phyloP scores from a whole-genome alignment of 352 stramenopile species.

The Paralagenidium karlingii region DNA sequence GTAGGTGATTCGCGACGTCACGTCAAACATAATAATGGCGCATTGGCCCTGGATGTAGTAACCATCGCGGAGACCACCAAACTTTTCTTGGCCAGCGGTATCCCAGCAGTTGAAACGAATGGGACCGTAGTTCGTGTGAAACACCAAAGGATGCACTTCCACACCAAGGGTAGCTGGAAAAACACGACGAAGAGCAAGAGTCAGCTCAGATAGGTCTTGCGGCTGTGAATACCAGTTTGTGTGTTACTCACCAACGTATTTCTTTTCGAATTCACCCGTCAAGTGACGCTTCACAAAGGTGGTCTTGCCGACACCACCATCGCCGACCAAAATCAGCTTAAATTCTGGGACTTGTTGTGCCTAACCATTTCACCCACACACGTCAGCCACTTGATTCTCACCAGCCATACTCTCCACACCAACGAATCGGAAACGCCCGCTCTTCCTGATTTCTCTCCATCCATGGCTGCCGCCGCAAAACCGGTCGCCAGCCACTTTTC shows the following conservation, averaged over 20 bases:
- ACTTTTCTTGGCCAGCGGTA: conserved; percentile 99
- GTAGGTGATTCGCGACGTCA: conserved; percentile 99
- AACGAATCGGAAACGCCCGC: no score
- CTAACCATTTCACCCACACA: no score
- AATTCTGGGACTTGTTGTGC: conserved; percentile 94
- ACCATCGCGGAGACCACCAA: conserved; percentile 89
- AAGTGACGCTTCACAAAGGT: conserved; percentile 99
- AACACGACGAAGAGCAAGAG: conserved; percentile 1
- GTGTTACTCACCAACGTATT: conserved; percentile 92
- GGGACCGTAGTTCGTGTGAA: conserved; percentile 98
- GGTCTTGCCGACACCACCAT: conserved; percentile 99
- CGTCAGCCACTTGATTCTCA: no score
- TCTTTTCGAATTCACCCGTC: conserved; percentile 99
- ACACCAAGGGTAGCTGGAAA: conserved; percentile 92
- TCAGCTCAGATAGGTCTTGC: background rate
- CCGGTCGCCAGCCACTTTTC: no score
- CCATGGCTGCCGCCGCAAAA: no score
- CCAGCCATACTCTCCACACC: no score
- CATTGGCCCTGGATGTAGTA: conserved; percentile 99
- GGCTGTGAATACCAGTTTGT: background rate
- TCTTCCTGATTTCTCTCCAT: no score
- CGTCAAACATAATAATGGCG: conserved; percentile 99
- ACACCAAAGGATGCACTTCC: conserved; percentile 98
- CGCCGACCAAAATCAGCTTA: conserved; percentile 99
- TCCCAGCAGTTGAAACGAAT: conserved; percentile 99